phyloP scores from a whole-genome alignment of 2,329 filamentous ascomycete species.

The Colletotrichum acutatum region DNA sequence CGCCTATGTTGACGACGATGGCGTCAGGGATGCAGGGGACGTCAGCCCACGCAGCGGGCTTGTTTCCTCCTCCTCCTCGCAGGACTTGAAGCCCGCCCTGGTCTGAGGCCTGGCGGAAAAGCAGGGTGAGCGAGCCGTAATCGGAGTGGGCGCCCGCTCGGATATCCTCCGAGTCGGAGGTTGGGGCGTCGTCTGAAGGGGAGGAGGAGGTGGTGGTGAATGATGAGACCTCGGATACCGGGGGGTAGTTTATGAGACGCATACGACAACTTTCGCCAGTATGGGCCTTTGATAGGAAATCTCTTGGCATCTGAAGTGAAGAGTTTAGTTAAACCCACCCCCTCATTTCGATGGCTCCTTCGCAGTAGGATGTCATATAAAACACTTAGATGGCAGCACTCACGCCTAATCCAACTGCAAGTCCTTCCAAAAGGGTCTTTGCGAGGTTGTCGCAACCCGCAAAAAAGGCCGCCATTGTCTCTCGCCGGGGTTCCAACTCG shows the following conservation, averaged over 20 bases:
- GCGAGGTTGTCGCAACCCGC: conserved; percentile 20
- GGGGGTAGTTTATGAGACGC: conserved; percentile 66
- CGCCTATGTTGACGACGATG: conserved; percentile 81
- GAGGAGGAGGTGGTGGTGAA: conserved; percentile 50
- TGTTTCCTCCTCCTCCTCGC: conserved; percentile 46
- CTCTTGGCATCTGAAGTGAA: conserved; percentile 46
- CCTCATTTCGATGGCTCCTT: neutral
- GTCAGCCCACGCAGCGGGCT: conserved; percentile 60
- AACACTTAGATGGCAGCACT: conserved; percentile 26
- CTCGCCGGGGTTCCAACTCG: conserved; percentile 18
- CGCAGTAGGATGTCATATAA: neutral
- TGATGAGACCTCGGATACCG: conserved; percentile 76
- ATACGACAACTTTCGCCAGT: conserved; percentile 49
- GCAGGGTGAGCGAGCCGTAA: conserved; percentile 77
- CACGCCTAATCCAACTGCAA: conserved; percentile 81
- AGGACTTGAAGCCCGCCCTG: conserved; percentile 90
- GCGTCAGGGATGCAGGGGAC: conserved; percentile 44
- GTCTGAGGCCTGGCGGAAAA: conserved; percentile 80
- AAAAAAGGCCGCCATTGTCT: conserved; percentile 24
- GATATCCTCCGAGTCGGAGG: conserved; percentile 67
- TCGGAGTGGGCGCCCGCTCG: conserved; percentile 93
- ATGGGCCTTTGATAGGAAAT: conserved; percentile 67
- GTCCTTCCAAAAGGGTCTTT: conserved; percentile 43
- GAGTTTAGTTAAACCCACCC: neutral
- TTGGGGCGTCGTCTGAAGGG: neutral